Evolutionary conservation across 805 yeast genomes (phyloP), one percentile per base, ranked within the genome.

Genomic region (Candida loeiensis): DNA sequence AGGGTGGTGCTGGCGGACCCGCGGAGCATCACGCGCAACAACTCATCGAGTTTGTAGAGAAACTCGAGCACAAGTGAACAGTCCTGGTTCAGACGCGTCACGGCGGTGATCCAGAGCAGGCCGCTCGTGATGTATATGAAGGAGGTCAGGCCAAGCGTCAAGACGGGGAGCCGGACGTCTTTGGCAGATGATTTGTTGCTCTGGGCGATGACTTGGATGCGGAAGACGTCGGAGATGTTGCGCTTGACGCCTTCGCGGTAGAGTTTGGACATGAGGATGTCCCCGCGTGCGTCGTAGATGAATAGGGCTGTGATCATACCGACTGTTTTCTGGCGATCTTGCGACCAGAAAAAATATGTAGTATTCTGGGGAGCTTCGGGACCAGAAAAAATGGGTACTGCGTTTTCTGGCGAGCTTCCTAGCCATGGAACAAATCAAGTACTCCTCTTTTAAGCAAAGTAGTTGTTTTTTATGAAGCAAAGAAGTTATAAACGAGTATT

Each of bases 71-170:
- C 76, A 3, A 79, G 59, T 1, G 89, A 77, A 24, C 90, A 89
- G 56, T 91, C 96, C 26, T 82, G 86, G 56, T 91, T 93, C 31
- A 88, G 82, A 46, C 97, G 74, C 1, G 95, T 79, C n/a, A 90
- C 89, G 0, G 90, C 95, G 8, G 90, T 95, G 6, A 88, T 52
- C 84, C 95, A 93, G 12, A 91, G 51, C 37, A 73, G 66, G 11
- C 71, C 71, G 20, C 74, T 68, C 47, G 77, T 77, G 35, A 86
- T 80, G 54, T 88, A 90, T 39, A 88, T 73, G 56, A 91, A 93
- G 0, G 96, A 83, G 0, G 98, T 93, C 0, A 95, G 86, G 1
- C 98, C 98, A 32, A 93, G 64, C 0, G 98, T 93, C 32, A 91
- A 64, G 28, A 69, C 65, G 8, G 74, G 74, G 37, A 69, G 65